These are phyloP conservation scores for Megacollybia platyphylla DNA, from an alignment of 1,284 basidiomycete genomes.

Conservation along the genomic window DNA sequence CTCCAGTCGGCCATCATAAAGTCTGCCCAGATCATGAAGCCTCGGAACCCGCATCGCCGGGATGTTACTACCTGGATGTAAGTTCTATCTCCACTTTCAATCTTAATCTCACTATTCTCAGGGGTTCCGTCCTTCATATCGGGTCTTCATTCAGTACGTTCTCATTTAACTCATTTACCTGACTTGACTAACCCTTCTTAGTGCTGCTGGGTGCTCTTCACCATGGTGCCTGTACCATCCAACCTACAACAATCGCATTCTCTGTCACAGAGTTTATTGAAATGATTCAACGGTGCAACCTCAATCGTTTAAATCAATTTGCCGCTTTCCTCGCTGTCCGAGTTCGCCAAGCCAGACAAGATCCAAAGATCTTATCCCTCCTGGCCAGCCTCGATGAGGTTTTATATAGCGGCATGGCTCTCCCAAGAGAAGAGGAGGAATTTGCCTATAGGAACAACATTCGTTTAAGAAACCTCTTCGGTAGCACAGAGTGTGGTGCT, in stretches of 20 bases:
- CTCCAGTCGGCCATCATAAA: slow-evolving; percentile 41
- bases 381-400: slow-evolving; percentile 47
- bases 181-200: slow-evolving; percentile 16
- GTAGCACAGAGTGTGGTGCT: slow-evolving; percentile 59
- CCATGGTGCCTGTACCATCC: slow-evolving; percentile 58
- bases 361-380: slow-evolving; percentile 46
- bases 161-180: slow-evolving; percentile 9
- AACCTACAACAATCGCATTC: slow-evolving; percentile 51
- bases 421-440: slow-evolving; percentile 51
- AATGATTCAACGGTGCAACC: slow-evolving; percentile 53
- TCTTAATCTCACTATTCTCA: neutral
- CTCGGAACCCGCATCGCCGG: slow-evolving; percentile 33
- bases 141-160: slow-evolving; percentile 52
- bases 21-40: slow-evolving; percentile 35
- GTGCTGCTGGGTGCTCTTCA: slow-evolving; percentile 59
- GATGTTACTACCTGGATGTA: slow-evolving; percentile 62
- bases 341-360: slow-evolving; percentile 42
- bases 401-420: slow-evolving; percentile 45
- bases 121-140: slow-evolving; percentile 25
- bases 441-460: slow-evolving; percentile 48
- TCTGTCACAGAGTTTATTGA: slow-evolving; percentile 55
- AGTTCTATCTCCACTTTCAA: slow-evolving; percentile 13
- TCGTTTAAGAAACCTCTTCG: slow-evolving; percentile 55
- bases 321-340: slow-evolving; percentile 51
- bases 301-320: slow-evolving; percentile 64